Conservation (phyloP, 1,284 basidiomycete genomes). For the Sporisorium scitamineum region DNA sequence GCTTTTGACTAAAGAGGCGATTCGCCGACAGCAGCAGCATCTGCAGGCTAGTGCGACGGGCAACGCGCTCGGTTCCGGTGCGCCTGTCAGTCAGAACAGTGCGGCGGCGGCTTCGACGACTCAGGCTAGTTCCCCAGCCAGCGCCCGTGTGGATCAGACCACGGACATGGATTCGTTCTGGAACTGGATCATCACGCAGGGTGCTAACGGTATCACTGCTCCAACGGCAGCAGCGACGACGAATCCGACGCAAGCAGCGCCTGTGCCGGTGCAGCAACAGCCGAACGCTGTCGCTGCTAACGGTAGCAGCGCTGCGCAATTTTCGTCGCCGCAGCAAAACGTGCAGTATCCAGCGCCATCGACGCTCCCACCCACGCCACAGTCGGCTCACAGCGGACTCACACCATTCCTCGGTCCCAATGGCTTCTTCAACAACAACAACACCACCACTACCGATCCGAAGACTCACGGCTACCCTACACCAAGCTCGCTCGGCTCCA, state of each 20-base stretch:
- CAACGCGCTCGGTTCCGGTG: neutral
- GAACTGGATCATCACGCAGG: slow-evolving; percentile 62
- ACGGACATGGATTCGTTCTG: slow-evolving; percentile 59
- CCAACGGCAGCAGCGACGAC: slow-evolving; percentile 8
- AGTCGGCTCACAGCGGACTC: slow-evolving; percentile 29
- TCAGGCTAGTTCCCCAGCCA: slow-evolving; percentile 20
- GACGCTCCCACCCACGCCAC: slow-evolving; percentile 23
- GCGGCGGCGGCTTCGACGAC: slow-evolving; percentile 13
- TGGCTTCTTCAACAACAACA: slow-evolving; percentile 27
- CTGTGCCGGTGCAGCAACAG: slow-evolving; percentile 23
- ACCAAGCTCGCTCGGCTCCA: slow-evolving; percentile 23
- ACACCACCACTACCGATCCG: neutral
- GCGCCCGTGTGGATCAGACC: slow-evolving; percentile 14
- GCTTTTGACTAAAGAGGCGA: slow-evolving; percentile 39
- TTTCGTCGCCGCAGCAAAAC: neutral
- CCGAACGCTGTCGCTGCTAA: neutral
- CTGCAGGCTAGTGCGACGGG: slow-evolving; percentile 11
- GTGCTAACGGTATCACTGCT: slow-evolving; percentile 42
- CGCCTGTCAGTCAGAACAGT: neutral
- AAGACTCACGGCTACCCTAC: slow-evolving; percentile 27
- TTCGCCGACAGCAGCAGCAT: slow-evolving; percentile 37
- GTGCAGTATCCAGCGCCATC: slow-evolving; percentile 4
- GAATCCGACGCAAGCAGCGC: slow-evolving; percentile 9
- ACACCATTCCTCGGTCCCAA: slow-evolving; percentile 45
- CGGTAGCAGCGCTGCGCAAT: neutral